These are phyloP conservation scores for Sarocladiaceae sp. DNA, from an alignment of 2,329 filamentous ascomycete species.

Conservation along the genomic window DNA sequence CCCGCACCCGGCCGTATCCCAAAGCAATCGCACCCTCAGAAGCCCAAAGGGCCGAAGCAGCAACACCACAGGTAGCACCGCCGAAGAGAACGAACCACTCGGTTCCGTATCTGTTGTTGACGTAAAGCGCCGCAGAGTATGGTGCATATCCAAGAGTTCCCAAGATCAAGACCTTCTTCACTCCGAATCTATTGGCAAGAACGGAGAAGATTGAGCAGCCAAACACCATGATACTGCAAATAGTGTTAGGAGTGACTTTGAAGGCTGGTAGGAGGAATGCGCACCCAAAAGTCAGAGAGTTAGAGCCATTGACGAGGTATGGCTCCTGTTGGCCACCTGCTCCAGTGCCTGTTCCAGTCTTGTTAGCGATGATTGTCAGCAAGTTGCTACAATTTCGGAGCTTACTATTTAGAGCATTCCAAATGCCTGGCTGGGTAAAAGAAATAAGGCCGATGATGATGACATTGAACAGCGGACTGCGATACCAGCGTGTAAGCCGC, in stretches of 20 bases:
- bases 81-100: slow-evolving; percentile 49
- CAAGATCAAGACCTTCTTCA: slow-evolving; percentile 40
- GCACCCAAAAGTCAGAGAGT: slow-evolving; percentile 43
- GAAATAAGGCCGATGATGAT: slow-evolving; percentile 38
- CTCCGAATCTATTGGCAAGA: slow-evolving; percentile 44
- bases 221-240: slow-evolving; percentile 38
- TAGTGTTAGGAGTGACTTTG: no score
- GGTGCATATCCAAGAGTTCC: slow-evolving; percentile 45
- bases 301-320: slow-evolving; percentile 58
- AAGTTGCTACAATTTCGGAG: neutral
- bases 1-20: slow-evolving; percentile 42
- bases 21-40: slow-evolving; percentile 46
- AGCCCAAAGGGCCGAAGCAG: slow-evolving; percentile 46
- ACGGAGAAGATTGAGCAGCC: slow-evolving; percentile 35
- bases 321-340: slow-evolving; percentile 52
- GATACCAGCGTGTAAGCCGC: slow-evolving; percentile 30
- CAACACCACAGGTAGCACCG: slow-evolving; percentile 44
- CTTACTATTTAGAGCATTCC: slow-evolving; percentile 39
- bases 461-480: slow-evolving; percentile 42
- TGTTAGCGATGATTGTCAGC: neutral
- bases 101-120: slow-evolving; percentile 46
- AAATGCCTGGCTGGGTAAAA: slow-evolving; percentile 43
- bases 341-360: slow-evolving; percentile 11
- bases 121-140: slow-evolving; percentile 44
- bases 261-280: no score